Evolutionary conservation across 768 basidiomycete genomes (phyloP).

Genomic region (Gymnopilus dilepis): DNA sequence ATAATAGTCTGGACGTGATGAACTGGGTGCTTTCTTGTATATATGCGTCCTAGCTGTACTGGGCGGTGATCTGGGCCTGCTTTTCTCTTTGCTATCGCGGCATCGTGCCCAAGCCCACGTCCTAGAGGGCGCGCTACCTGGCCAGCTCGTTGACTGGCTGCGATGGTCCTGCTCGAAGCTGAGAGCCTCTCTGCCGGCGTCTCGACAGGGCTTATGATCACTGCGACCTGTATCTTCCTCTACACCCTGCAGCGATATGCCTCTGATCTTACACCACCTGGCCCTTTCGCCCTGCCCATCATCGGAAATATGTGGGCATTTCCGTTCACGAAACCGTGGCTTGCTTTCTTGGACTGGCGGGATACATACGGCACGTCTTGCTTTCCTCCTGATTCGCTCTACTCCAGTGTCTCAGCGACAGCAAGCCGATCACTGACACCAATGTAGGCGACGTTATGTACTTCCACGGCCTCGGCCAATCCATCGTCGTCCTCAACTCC

Average conservation of each 20-base stretch:
- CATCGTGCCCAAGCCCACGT: no score
- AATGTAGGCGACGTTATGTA: constrained; percentile 11
- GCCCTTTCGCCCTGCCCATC: not conserved
- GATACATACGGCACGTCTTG: not conserved
- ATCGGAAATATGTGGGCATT: not conserved
- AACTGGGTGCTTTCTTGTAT: no score
- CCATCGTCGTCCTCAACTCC: constrained; percentile 13
- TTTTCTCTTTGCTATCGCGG: no score
- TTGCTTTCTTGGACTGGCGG: not conserved
- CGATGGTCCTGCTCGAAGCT: no score
- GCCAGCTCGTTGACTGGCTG: no score
- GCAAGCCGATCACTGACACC: no score
- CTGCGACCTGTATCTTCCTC: not conserved
- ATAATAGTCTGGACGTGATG: no score
- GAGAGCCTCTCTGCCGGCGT: not conserved
- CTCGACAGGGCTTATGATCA: not conserved
- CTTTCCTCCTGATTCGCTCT: no score
- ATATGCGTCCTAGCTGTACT: no score
- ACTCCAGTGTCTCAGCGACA: no score
- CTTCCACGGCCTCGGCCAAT: constrained; percentile 16
- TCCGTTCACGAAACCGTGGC: not conserved
- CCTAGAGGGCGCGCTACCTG: no score
- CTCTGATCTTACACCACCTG: not conserved
- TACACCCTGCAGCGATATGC: not conserved
- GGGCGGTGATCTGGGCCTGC: no score